Evolutionary conservation across 2,329 filamentous ascomycete genomes (phyloP), one percentile per base, ranked within the genome.

Genomic region (Arthrobotrys sinensis): DNA sequence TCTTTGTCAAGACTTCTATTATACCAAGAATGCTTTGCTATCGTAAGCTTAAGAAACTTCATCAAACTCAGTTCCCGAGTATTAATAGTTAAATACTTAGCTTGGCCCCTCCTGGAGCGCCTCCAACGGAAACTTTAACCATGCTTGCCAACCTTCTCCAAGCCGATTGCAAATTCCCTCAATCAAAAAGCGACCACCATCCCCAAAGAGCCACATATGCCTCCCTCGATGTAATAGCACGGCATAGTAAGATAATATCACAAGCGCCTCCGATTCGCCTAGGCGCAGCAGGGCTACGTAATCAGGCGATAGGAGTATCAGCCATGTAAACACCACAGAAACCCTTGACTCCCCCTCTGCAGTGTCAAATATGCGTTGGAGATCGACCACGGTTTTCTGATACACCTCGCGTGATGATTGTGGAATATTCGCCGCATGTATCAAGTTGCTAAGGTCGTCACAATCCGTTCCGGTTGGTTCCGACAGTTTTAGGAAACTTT

Each of bases 171-270:
- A 65, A 21, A 83, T 76, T 1, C 79, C 80, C n/a, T 66, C 71
- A 1, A 85, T 80, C 1, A 85, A 62, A 34, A 81, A 82, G 60
- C 80, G 68, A 3, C 84, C 84, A 1, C 82, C 78, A 16, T 83
- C 80, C 7, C 81, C 84, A 40, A 86, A 83, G 28, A 86, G 82
- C 86, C 86, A 87, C 40, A 83, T 81, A 3, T 81, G 76, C 7
- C 84, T 82, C 46, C 83, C 85, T 12, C 83, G 83, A 76, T 87
- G 85, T n/a, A 88, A 82, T 48, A 88, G 80, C 3, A 87, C 84
- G 10, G 86, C 86, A 73, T 87, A 88, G 80, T 88, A 85, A 4
- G 86, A 87, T 21, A 89, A 81, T 5, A 88, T 84, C 10, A 87
- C 82, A 24, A 88, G 82, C 0, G 86, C 86, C 79, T 87, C 86